These are phyloP conservation scores for Monosporascus cannonballus DNA, from an alignment of 2,329 filamentous ascomycete genomes.

Conservation along the genomic window DNA sequence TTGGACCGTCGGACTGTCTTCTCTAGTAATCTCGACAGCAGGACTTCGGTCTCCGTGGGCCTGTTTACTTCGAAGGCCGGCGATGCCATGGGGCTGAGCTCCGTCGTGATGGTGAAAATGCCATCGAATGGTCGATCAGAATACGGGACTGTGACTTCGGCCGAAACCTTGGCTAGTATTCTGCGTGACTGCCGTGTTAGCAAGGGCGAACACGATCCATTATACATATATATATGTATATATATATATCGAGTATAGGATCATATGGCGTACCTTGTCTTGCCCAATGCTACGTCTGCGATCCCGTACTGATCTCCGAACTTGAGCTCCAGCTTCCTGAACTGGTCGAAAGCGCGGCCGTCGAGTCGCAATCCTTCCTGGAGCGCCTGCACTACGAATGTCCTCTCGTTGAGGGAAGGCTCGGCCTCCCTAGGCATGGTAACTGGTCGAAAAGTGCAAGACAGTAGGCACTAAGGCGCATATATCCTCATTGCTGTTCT, in stretches of 20 bases:
- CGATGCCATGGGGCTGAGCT: conserved; percentile 87
- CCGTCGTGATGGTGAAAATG: conserved; percentile 85
- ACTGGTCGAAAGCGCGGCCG: conserved; percentile 74
- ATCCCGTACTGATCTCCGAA: conserved; percentile 92
- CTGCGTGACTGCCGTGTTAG: conserved; percentile 37
- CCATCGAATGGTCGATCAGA: conserved; percentile 91
- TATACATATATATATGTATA: no score
- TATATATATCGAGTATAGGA: neutral
- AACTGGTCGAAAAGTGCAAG: conserved; percentile 9
- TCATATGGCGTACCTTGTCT: conserved; percentile 63
- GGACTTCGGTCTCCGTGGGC: conserved; percentile 75
- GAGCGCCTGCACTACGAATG: conserved; percentile 79
- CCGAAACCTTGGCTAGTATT: conserved; percentile 77
- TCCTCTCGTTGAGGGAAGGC: conserved; percentile 81
- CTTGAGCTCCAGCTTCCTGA: conserved; percentile 66
- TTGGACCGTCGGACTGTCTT: conserved; percentile 89
- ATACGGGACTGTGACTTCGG: conserved; percentile 80
- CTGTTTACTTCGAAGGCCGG: conserved; percentile 84
- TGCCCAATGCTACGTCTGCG: conserved; percentile 80
- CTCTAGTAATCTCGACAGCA: conserved; percentile 83
- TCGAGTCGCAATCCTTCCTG: conserved; percentile 77
- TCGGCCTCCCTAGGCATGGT: conserved; percentile 89
- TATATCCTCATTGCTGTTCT: conserved; percentile 13
- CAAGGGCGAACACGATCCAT: neutral
- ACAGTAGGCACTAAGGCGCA: conserved; percentile 5